A percentile compares a stretch with the other conserved stretches of the same genome.
Conservation (phyloP, 2,329 filamentous ascomycete species). For the Cladosporium sp. region DNA sequence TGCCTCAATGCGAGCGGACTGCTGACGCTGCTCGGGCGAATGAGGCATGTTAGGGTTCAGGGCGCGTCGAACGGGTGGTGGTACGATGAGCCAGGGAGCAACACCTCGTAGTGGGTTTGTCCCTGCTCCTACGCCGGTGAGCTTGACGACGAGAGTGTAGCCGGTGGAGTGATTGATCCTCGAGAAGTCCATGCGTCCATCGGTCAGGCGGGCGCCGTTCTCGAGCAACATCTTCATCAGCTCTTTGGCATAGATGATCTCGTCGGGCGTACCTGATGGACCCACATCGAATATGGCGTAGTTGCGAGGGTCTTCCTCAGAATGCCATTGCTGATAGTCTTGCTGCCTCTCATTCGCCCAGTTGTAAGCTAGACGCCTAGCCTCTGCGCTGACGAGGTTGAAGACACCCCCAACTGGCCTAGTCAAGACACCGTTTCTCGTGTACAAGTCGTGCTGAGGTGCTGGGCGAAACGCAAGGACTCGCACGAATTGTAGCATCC, state of each 20-base stretch:
- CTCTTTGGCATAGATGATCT: too few relatives aligned
- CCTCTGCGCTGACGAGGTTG: not conserved
- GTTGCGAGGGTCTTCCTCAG: not conserved
- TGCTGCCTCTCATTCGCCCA: not conserved
- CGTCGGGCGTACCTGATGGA: not conserved
- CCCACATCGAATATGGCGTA: not conserved
- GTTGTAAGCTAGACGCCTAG: not conserved
- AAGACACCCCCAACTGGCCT: not conserved
- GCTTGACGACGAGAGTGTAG: not conserved
- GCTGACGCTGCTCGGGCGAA: too few relatives aligned
- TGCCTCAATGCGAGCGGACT: too few relatives aligned
- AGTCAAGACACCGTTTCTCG: too few relatives aligned
- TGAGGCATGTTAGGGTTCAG: too few relatives aligned
- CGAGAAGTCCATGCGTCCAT: not conserved
- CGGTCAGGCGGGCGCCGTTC: not conserved
- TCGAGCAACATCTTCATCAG: too few relatives aligned
- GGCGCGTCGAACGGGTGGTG: too few relatives aligned
- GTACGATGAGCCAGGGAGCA: too few relatives aligned
- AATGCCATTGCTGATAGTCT: not conserved
- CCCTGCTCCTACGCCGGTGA: not conserved
- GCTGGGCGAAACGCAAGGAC: too few relatives aligned
- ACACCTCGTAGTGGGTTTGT: too few relatives aligned
- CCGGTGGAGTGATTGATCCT: not conserved
- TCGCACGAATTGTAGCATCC: too few relatives aligned
- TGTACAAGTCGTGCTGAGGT: too few relatives aligned